phyloP scores from a whole-genome alignment of 164 flowering plant species.

The Nymphaea colorata region DNA sequence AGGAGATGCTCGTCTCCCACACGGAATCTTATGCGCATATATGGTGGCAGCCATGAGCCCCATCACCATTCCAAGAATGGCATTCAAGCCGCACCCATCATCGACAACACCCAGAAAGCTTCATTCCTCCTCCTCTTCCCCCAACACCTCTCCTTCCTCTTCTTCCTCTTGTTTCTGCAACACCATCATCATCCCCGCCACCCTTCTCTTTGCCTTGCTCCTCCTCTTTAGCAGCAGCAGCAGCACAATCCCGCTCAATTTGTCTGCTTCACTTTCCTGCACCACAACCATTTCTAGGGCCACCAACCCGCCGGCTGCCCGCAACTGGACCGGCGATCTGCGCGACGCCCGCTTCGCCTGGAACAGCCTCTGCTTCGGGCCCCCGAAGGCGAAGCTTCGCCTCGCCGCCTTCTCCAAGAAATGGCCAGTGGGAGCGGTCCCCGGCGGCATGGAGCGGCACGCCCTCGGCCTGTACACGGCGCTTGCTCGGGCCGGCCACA shows the following conservation, averaged over 20 bases:
- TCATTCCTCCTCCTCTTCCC: background rate
- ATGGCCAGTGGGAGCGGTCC: slow-evolving; percentile 40
- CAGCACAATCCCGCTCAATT: too few relatives aligned
- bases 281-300: too few relatives aligned
- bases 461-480: slow-evolving; percentile 30
- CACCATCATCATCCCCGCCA: background rate
- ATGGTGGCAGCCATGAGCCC: too few relatives aligned
- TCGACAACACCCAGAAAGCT: background rate
- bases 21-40: too few relatives aligned
- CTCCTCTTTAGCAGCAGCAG: background rate
- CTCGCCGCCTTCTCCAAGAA: slow-evolving; percentile 45
- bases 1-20: too few relatives aligned
- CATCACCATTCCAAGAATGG: too few relatives aligned
- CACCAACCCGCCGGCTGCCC: too few relatives aligned
- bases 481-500: slow-evolving; percentile 39
- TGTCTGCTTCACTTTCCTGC: too few relatives aligned
- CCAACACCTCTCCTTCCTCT: background rate
- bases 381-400: slow-evolving; percentile 14
- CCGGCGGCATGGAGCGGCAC: slow-evolving; percentile 64
- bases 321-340: slow-evolving; percentile 25
- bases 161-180: background rate
- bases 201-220: background rate
- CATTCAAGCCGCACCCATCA: too few relatives aligned
- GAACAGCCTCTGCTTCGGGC: slow-evolving; percentile 43
- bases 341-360: slow-evolving; percentile 32